Evolutionary conservation across 345 rosid species (phyloP).

Genomic region (Iberis pinnata): DNA sequence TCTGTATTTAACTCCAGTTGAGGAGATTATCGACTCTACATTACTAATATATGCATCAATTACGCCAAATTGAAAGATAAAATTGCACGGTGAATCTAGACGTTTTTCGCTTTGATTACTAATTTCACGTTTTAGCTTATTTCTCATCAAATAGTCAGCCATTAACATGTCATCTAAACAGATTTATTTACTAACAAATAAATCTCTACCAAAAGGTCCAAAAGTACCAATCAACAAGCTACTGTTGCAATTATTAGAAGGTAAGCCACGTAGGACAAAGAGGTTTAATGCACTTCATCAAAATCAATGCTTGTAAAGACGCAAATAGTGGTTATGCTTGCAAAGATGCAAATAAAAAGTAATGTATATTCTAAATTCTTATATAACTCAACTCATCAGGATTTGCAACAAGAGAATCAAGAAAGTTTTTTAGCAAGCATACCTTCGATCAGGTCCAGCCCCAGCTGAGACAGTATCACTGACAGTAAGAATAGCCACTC

Average conservation of each 20-base stretch:
- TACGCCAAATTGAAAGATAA: conserved; percentile 21
- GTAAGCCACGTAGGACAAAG: background rate
- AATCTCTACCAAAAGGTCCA: too few relatives aligned
- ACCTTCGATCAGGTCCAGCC: conserved; percentile 91
- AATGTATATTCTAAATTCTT: background rate
- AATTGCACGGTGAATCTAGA: conserved; percentile 28
- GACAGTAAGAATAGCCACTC: conserved; percentile 76
- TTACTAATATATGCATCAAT: conserved; percentile 32
- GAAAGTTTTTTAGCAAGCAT: conserved; percentile 22
- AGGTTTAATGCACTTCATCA: background rate
- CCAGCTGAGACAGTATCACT: conserved; percentile 89
- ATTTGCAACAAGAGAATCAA: conserved; percentile 8
- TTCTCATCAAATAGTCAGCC: background rate
- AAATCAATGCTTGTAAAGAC: background rate
- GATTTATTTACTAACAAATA: background rate
- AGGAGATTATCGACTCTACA: conserved; percentile 32
- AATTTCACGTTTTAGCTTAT: conserved; percentile 8
- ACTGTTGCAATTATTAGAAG: background rate
- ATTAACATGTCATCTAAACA: background rate
- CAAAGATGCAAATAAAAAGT: background rate
- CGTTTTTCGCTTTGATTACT: conserved; percentile 10
- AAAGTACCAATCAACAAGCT: too few relatives aligned
- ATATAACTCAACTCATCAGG: conserved; percentile 2
- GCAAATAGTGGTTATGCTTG: too few relatives aligned
- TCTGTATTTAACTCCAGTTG: conserved; percentile 25